phyloP scores from a whole-genome alignment of 192 early-diverging fungal species.

The Gryganskiella cystojenkinii region DNA sequence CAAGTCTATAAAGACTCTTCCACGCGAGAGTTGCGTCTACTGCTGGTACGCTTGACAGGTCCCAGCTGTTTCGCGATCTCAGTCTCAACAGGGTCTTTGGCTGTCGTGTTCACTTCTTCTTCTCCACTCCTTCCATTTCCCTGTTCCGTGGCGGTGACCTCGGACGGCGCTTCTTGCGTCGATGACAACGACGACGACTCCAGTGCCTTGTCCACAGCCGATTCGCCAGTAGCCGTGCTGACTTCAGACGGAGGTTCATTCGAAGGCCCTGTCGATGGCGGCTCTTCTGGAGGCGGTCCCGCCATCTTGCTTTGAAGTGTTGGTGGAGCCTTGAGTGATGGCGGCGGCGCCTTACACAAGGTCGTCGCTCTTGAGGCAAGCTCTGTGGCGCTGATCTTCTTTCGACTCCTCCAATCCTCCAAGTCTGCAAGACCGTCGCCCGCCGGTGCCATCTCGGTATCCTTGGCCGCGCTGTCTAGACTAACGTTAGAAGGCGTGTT shows the following conservation, averaged over 20 bases:
- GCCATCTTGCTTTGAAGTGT: slow-evolving; percentile 36
- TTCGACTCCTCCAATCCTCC: slow-evolving; percentile 45
- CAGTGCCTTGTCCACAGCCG: too few relatives aligned
- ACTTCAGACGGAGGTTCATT: neutral
- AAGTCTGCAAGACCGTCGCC: slow-evolving; percentile 28
- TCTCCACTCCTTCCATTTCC: too few relatives aligned
- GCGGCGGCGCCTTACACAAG: slow-evolving; percentile 41
- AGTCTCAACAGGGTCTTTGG: neutral
- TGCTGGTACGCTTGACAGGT: neutral
- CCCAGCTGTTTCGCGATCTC: neutral
- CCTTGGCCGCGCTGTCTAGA: slow-evolving; percentile 1
- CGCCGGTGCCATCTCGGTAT: neutral
- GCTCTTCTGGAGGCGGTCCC: slow-evolving; percentile 1
- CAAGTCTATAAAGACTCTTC: too few relatives aligned
- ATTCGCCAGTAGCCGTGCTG: too few relatives aligned
- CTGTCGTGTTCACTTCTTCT: neutral
- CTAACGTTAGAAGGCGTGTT: neutral
- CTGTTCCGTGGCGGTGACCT: neutral
- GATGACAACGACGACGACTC: too few relatives aligned
- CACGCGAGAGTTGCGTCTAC: neutral
- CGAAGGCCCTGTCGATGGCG: neutral
- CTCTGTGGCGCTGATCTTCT: slow-evolving; percentile 44
- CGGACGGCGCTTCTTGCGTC: neutral
- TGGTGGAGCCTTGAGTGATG: slow-evolving; percentile 41
- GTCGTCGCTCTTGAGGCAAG: slow-evolving; percentile 36